phyloP scores from a whole-genome alignment of 2,329 filamentous ascomycete species.

The Zasmidium cellare region DNA sequence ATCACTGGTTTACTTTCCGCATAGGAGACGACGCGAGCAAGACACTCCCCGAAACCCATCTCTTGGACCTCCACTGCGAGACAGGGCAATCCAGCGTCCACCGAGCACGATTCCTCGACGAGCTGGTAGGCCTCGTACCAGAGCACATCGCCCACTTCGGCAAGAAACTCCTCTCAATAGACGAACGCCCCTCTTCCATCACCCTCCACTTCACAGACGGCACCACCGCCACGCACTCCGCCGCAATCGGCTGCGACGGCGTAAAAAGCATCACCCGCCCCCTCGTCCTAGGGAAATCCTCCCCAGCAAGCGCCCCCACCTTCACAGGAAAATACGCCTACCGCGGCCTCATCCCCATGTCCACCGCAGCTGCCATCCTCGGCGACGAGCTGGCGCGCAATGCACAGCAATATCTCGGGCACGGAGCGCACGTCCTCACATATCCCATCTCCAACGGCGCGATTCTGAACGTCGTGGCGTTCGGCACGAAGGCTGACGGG shows the following conservation, averaged over 20 bases:
- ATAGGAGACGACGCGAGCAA: conserved; percentile 22
- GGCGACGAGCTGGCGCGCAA: conserved; percentile 12
- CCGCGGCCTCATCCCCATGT: conserved; percentile 62
- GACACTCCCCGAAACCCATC: conserved; percentile 18
- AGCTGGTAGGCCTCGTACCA: conserved; percentile 41
- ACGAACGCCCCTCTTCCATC: conserved; percentile 26
- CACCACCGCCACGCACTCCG: conserved; percentile 42
- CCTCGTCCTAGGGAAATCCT: conserved; percentile 51
- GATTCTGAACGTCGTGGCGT: conserved; percentile 9
- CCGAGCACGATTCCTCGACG: conserved; percentile 42
- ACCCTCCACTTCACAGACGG: conserved; percentile 47
- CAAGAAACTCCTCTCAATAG: conserved; percentile 29
- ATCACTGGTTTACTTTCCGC: conserved; percentile 37
- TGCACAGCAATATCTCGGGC: conserved; percentile 3
- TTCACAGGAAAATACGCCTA: conserved; percentile 64
- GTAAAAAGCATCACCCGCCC: conserved; percentile 58
- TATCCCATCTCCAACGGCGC: conserved; percentile 10
- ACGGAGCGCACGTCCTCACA: conserved; percentile 8
- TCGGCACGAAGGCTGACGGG: background rate
- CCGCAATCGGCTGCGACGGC: conserved; percentile 63
- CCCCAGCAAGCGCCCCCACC: conserved; percentile 46
- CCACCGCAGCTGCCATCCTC: conserved; percentile 17
- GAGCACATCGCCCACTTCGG: conserved; percentile 31
- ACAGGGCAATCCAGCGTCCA: conserved; percentile 30
- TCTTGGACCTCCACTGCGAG: conserved; percentile 23